phyloP scores from a whole-genome alignment of 139 green algal genomes.

The Chlorella ohadii region DNA sequence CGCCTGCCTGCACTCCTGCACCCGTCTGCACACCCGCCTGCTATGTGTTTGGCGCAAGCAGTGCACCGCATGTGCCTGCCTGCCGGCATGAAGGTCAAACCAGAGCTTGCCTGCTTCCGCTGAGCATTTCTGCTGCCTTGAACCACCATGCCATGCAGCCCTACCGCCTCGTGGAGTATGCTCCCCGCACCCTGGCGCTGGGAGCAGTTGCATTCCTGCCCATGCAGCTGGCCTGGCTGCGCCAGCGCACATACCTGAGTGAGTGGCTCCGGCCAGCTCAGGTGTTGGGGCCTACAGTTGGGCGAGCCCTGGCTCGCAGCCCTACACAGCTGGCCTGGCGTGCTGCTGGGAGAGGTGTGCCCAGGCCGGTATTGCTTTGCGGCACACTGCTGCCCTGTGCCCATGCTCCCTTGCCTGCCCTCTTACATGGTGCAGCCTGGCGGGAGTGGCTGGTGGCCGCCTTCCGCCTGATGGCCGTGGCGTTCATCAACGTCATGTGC shows the following conservation, averaged over 20 bases:
- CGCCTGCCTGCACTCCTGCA: background rate
- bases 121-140: background rate
- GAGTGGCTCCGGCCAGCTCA: background rate
- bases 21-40: too few species aligned
- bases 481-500: background rate
- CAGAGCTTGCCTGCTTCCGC: background rate
- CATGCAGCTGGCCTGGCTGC: background rate
- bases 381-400: too few species aligned
- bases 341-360: too few species aligned
- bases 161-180: background rate
- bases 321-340: too few species aligned
- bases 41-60: too few species aligned
- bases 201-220: background rate
- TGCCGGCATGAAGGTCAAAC: too few species aligned
- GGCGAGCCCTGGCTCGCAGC: too few species aligned
- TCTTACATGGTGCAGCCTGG: background rate
- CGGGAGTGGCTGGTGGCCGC: conserved; percentile 13
- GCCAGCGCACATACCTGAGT: background rate
- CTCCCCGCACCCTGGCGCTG: background rate
- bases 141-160: background rate
- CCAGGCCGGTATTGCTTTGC: too few species aligned
- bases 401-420: too few species aligned
- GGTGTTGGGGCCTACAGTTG: too few species aligned
- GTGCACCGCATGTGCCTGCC: too few species aligned
- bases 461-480: background rate